Evolutionary conservation across 768 basidiomycete genomes (phyloP).

Genomic region (Rhodotorula babjevae): DNA sequence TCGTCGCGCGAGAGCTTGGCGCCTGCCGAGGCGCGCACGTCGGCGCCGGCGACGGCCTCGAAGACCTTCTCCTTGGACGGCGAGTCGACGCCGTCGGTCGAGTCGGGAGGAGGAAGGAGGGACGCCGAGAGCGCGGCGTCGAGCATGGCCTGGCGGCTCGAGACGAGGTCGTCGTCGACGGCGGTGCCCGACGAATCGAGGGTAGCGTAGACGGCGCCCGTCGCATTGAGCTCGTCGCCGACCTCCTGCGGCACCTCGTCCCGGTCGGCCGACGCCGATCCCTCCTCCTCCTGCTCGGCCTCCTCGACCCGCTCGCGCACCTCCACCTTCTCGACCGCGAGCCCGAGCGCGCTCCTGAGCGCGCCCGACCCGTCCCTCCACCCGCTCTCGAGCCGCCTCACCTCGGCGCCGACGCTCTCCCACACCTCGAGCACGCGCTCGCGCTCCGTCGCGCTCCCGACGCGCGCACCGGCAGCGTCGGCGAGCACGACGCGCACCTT

Average conservation of each 20-base stretch:
- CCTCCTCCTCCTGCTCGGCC: too few relatives aligned
- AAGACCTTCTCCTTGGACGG: constrained; percentile 16
- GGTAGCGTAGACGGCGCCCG: background rate
- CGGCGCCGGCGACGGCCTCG: constrained; percentile 25
- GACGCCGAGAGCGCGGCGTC: constrained; percentile 23
- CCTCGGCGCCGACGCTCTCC: constrained; percentile 4
- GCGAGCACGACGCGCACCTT: constrained; percentile 8
- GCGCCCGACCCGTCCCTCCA: constrained; percentile 1
- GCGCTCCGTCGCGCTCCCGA: background rate
- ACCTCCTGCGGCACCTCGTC: background rate
- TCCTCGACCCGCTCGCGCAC: too few relatives aligned
- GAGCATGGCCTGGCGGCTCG: constrained; percentile 16
- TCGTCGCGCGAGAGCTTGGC: constrained; percentile 31
- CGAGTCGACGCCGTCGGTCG: background rate
- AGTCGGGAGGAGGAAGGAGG: background rate
- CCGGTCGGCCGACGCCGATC: background rate
- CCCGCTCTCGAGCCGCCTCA: constrained; percentile 4
- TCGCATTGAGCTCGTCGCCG: background rate
- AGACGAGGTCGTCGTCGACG: background rate
- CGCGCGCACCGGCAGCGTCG: background rate
- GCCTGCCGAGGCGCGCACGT: background rate
- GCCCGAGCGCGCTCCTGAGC: background rate
- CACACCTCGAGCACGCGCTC: background rate
- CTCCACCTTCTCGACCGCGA: background rate
- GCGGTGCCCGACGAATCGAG: constrained; percentile 1